Evolutionary conservation across 2,329 filamentous ascomycete genomes (phyloP).

Genomic region (Phyllosticta capitalensis): DNA sequence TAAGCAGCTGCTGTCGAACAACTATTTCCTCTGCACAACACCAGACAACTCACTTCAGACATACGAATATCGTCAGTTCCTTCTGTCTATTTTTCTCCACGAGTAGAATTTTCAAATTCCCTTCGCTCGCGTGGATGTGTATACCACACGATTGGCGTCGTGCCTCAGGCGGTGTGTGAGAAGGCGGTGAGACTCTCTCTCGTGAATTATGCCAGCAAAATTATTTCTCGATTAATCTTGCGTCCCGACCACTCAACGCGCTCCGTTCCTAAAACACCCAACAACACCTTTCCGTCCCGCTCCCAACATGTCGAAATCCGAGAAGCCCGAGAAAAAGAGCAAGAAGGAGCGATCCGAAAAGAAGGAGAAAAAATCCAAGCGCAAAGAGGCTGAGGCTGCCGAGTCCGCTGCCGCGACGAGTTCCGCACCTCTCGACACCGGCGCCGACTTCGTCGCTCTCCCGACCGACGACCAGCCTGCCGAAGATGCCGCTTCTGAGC

Average conservation of each 20-base stretch:
- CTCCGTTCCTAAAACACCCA: background rate
- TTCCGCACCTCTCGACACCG: background rate
- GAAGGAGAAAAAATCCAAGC: conserved; percentile 1
- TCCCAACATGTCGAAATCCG: conserved; percentile 9
- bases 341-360: conserved; percentile 21
- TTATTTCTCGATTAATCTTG: conserved; percentile 1
- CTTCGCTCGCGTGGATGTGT: too few relatives aligned
- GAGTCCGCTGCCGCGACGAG: background rate
- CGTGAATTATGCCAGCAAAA: conserved; percentile 2
- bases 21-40: too few relatives aligned
- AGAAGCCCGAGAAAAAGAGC: conserved; percentile 3
- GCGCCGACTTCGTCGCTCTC: background rate
- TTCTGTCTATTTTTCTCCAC: too few relatives aligned
- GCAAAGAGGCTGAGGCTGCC: background rate
- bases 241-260: background rate
- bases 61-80: too few relatives aligned
- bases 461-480: background rate
- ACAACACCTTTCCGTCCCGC: background rate
- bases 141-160: too few relatives aligned
- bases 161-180: background rate
- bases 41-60: too few relatives aligned
- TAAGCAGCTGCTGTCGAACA: too few relatives aligned
- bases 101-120: too few relatives aligned
- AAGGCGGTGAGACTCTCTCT: background rate
- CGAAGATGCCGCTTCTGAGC: background rate